Evolutionary conservation across 148 eudicot species (phyloP), one percentile per base, ranked within the genome.

Genomic region (Diospyros kaki): DNA sequence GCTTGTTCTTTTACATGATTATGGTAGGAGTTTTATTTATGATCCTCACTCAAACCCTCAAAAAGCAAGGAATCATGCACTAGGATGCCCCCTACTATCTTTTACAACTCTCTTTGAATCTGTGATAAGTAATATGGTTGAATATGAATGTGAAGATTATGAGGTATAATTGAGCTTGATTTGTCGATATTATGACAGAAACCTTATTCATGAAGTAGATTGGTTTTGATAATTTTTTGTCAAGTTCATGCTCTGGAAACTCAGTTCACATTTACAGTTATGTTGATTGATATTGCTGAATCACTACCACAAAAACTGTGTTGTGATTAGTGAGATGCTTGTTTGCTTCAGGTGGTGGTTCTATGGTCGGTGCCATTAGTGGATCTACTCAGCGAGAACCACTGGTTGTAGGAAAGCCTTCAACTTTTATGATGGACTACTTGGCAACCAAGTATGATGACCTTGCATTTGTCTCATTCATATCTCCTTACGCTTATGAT

Each of bases 381-480:
- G 99, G 99, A 66, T 93, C 99, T 72, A 82, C 89, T 79, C 85
- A 96, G 75, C 89, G 81, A 58, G 98, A 96, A 80, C 99, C 99
- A 12, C 78, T 87, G 87, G 97, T 93, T 58, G 99, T 96, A 14
- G 99, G 98, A 52, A 96, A 96, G 81, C 98, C 99, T 59, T 96
- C 99, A 43, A 96, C 99, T 64, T 91, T 96, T 85, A 93, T 96
- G 99, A 96, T 96, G 99, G 99, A 96, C 77, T 93, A 93, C 77
- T 52, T 95, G 60, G 88, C 96, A 74, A 75, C 88, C 40, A 71
- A 92, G 98, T 95, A 92, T 42, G 91, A 11, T 72, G 4, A 50
- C 12, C 17, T 3, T 18, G 44, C n/a, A 54, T 39, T 17, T 70
- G 13, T 64, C 41, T 42, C 48, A 46, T 73, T 65, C 51, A 54